A percentile compares a stretch with the other conserved stretches of the same genome.
phyloP scores from a whole-genome alignment of 495 filamentous ascomycete species.

The Podospora bellae-mahoneyi region DNA sequence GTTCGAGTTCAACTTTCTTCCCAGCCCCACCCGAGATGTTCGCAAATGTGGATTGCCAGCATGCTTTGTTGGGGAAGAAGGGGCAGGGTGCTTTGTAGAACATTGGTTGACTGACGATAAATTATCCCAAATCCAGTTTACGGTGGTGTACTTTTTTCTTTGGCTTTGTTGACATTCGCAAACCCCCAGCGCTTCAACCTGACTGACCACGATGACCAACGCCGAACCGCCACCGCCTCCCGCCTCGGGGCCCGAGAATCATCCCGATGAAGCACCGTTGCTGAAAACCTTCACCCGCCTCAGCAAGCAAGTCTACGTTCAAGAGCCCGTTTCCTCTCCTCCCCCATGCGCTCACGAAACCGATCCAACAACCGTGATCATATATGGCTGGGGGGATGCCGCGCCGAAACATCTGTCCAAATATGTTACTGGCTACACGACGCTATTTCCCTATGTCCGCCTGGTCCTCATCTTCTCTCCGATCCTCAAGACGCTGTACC shows the following conservation, averaged over 20 bases:
- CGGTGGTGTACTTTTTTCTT: not conserved
- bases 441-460: constrained; percentile 46
- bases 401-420: constrained; percentile 52
- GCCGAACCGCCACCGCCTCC: not conserved
- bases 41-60: not conserved
- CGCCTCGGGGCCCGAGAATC: not conserved
- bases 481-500: constrained; percentile 44
- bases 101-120: not conserved
- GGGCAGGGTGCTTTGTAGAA: not conserved
- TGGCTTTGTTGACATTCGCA: not conserved
- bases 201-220: not conserved
- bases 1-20: not conserved
- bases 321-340: constrained; percentile 18
- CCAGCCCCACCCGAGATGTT: not conserved
- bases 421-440: constrained; percentile 51
- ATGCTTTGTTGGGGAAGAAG: not conserved
- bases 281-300: constrained; percentile 39
- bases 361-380: constrained; percentile 40
- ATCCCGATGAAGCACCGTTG: constrained; percentile 1
- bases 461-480: constrained; percentile 49
- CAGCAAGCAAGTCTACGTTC: constrained; percentile 38
- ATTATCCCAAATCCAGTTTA: not conserved
- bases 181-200: not conserved
- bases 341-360: constrained; percentile 11
- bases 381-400: constrained; percentile 57